Evolutionary conservation across 2,329 filamentous ascomycete genomes (phyloP).

Genomic region (Trichoderma simmonsii): DNA sequence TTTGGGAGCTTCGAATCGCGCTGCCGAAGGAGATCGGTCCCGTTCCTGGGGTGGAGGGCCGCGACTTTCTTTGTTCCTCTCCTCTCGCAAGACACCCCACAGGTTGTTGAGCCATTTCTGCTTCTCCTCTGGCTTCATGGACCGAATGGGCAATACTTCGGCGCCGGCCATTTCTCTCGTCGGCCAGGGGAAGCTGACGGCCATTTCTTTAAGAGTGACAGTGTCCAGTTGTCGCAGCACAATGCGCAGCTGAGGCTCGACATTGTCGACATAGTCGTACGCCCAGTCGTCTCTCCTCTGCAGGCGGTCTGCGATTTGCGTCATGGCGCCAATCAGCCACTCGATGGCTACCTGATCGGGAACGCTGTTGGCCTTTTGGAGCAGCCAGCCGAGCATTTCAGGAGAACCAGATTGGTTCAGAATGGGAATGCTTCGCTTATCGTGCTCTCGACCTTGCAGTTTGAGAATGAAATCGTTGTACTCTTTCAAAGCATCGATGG

Average conservation of each 20-base stretch:
- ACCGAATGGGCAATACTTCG: constrained; percentile 35
- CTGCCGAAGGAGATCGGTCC: constrained; percentile 18
- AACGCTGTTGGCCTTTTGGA: constrained; percentile 31
- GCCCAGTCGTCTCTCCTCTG: constrained; percentile 32
- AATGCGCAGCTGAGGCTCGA: constrained; percentile 33
- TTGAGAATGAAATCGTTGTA: constrained; percentile 37
- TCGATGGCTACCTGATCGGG: constrained; percentile 34
- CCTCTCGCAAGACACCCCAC: constrained; percentile 30
- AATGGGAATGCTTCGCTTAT: constrained; percentile 36
- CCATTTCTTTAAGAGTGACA: constrained; percentile 35
- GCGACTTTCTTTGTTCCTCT: constrained; percentile 21
- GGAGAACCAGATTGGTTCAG: constrained; percentile 35
- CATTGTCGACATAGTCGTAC: constrained; percentile 29
- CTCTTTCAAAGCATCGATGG: constrained; percentile 30
- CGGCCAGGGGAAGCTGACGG: constrained; percentile 37
- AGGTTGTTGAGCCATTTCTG: constrained; percentile 33
- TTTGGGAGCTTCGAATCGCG: constrained; percentile 24
- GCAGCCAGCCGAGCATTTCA: constrained; percentile 34
- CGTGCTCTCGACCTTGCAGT: constrained; percentile 35
- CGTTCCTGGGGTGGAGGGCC: neutral
- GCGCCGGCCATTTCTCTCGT: constrained; percentile 35
- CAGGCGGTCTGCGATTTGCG: constrained; percentile 32
- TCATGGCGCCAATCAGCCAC: constrained; percentile 34
- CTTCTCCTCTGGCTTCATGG: constrained; percentile 36
- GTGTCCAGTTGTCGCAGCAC: constrained; percentile 33